phyloP scores from a whole-genome alignment of 495 filamentous ascomycete genomes.

The Darksidea phi region DNA sequence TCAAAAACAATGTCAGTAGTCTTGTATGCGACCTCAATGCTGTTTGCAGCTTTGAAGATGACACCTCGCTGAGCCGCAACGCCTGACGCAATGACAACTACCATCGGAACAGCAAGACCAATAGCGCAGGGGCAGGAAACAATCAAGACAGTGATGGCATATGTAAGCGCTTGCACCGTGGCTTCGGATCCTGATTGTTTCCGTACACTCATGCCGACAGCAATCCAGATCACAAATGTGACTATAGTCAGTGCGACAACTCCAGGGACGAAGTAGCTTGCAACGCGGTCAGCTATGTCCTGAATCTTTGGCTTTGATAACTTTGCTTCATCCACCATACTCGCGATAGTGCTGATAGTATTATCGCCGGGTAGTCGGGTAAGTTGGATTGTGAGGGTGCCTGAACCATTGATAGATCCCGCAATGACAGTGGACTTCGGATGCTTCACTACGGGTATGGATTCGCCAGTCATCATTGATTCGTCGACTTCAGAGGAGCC shows the following conservation, averaged over 20 bases:
- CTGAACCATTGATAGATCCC: constrained; percentile 63
- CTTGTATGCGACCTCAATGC: constrained; percentile 62
- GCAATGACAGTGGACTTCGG: constrained; percentile 56
- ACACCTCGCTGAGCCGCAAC: constrained; percentile 65
- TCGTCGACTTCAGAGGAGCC: constrained; percentile 69
- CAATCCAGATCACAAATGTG: constrained; percentile 62
- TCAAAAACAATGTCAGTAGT: constrained; percentile 71
- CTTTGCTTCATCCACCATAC: constrained; percentile 69
- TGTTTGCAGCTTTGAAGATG: constrained; percentile 65
- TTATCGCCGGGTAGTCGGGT: constrained; percentile 65
- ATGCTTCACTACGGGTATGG: constrained; percentile 54
- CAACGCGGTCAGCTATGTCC: constrained; percentile 65
- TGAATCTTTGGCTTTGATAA: constrained; percentile 67
- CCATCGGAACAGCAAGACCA: constrained; percentile 78
- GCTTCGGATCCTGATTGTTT: constrained; percentile 49
- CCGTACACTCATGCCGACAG: constrained; percentile 51
- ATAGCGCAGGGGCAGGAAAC: constrained; percentile 83
- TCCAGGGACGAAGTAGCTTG: constrained; percentile 63
- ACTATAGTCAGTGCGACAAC: constrained; percentile 58
- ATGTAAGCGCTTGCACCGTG: constrained; percentile 64
- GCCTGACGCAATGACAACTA: constrained; percentile 68
- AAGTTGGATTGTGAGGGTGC: constrained; percentile 54
- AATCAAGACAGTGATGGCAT: constrained; percentile 67
- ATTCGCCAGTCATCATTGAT: constrained; percentile 74
- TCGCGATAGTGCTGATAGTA: constrained; percentile 66